Percentiles rank a stretch among this genome's conserved stretches.
Evolutionary conservation across 768 basidiomycete genomes (phyloP).

Genomic region (Panellus pusillus): DNA sequence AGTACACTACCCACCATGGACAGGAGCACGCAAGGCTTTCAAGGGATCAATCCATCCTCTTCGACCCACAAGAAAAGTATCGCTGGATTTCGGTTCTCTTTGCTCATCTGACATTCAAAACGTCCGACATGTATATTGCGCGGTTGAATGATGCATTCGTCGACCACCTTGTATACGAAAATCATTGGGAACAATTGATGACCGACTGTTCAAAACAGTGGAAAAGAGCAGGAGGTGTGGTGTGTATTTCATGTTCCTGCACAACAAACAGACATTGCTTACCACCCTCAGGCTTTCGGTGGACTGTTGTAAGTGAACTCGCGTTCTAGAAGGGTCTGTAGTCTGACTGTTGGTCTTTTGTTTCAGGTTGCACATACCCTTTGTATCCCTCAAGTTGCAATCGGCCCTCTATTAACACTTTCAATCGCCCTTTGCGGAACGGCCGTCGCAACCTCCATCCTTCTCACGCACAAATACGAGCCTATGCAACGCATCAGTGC

Average conservation of each 20-base stretch:
- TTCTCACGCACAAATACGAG: conserved; percentile 39
- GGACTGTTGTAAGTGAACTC: conserved; percentile 9
- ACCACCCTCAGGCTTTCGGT: conserved; percentile 8
- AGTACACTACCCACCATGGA: conserved; percentile 56
- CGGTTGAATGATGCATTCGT: conserved; percentile 49
- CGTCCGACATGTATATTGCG: conserved; percentile 39
- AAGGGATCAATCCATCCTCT: conserved; percentile 49
- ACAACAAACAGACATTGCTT: conserved; percentile 18
- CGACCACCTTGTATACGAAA: conserved; percentile 54
- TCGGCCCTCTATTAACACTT: conserved; percentile 27
- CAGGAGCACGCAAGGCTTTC: conserved; percentile 54
- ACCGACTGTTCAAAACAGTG: conserved; percentile 45
- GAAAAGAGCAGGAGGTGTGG: conserved; percentile 40
- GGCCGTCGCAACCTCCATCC: conserved; percentile 34
- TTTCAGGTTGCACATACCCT: conserved; percentile 38
- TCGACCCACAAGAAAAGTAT: conserved; percentile 32
- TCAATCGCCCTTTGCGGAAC: conserved; percentile 33
- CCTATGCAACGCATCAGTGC: conserved; percentile 35
- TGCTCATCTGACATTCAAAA: conserved; percentile 45
- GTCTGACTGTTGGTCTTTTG: too few relatives aligned
- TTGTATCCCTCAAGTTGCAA: conserved; percentile 29
- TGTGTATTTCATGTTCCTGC: conserved; percentile 26
- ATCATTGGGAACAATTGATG: conserved; percentile 54
- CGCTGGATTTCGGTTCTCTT: conserved; percentile 33
- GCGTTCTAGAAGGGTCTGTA: not conserved